These are phyloP conservation scores for Trypanosoma lewisi DNA, from an alignment of 208 protist genomes.

Conservation along the genomic window DNA sequence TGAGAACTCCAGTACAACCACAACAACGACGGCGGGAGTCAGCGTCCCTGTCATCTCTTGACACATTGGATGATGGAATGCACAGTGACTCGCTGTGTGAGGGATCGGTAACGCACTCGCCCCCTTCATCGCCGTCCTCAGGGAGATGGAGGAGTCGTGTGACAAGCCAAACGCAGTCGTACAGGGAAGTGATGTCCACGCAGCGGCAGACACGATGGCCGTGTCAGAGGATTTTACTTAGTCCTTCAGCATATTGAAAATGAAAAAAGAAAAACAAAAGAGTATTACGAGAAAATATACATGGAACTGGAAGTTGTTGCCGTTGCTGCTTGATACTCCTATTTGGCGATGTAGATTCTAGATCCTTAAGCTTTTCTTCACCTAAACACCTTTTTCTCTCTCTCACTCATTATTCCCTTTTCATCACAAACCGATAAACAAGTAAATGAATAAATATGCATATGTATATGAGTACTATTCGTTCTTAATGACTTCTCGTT, in stretches of 20 bases:
- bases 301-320: not conserved
- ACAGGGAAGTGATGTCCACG: not conserved
- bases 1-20: too few species aligned
- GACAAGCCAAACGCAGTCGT: not conserved
- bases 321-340: too few species aligned
- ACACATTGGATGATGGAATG: not conserved
- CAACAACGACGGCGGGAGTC: not conserved
- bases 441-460: too few species aligned
- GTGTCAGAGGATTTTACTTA: not conserved
- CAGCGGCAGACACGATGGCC: not conserved
- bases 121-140: not conserved
- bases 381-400: too few species aligned
- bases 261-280: not conserved
- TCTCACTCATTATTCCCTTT: too few species aligned
- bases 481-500: too few species aligned
- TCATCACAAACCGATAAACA: too few species aligned
- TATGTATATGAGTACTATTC: too few species aligned
- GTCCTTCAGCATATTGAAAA: constrained; percentile 11
- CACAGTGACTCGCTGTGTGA: not conserved
- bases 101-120: constrained; percentile 1
- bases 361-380: too few species aligned
- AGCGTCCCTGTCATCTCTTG: not conserved
- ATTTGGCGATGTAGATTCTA: too few species aligned
- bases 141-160: not conserved
- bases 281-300: not conserved